Percentiles rank a stretch among this genome's conserved stretches.
Conservation (phyloP, 106 monocot species). For the Triglochin maritima region DNA sequence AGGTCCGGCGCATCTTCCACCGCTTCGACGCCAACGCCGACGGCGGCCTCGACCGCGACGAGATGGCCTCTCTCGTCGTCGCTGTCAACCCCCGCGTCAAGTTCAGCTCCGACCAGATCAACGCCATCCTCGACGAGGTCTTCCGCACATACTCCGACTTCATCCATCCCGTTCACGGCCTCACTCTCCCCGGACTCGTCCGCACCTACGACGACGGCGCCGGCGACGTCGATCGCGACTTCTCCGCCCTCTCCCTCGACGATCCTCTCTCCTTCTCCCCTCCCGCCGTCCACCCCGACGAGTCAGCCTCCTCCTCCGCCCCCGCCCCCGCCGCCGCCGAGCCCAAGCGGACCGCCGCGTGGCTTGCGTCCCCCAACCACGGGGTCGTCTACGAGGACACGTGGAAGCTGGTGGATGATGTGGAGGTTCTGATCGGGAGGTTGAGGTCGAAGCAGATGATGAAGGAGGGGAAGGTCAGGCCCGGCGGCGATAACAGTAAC, state of each 20-base stretch:
- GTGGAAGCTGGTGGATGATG: constrained; percentile 62
- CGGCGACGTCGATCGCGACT: constrained; percentile 29
- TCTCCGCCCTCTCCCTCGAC: constrained; percentile 11
- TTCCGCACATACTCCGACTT: constrained; percentile 20
- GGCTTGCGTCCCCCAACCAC: constrained; percentile 42
- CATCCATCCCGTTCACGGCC: constrained; percentile 11
- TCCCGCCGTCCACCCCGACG: constrained; percentile 3
- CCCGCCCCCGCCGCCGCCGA: constrained; percentile 5
- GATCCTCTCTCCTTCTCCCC: too few relatives aligned
- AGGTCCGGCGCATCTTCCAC: constrained; percentile 75
- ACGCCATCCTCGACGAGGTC: constrained; percentile 15
- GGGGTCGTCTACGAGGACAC: constrained; percentile 61
- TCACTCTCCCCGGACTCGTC: constrained; percentile 18
- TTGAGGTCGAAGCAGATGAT: constrained; percentile 53
- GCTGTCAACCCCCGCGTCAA: constrained; percentile 85
- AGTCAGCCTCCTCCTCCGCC: constrained; percentile 9
- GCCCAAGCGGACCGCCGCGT: constrained; percentile 10
- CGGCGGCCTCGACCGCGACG: constrained; percentile 72
- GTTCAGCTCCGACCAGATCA: constrained; percentile 18
- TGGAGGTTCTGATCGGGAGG: constrained; percentile 67
- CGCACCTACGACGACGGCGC: constrained; percentile 28
- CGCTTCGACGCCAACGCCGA: constrained; percentile 64
- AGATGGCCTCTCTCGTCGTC: constrained; percentile 83
- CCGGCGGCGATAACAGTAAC: constrained; percentile 22
- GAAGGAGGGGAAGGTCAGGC: constrained; percentile 22